Base-by-base conservation (phyloP, 495 filamentous ascomycete species). In the Hamigera avellanea region DNA sequence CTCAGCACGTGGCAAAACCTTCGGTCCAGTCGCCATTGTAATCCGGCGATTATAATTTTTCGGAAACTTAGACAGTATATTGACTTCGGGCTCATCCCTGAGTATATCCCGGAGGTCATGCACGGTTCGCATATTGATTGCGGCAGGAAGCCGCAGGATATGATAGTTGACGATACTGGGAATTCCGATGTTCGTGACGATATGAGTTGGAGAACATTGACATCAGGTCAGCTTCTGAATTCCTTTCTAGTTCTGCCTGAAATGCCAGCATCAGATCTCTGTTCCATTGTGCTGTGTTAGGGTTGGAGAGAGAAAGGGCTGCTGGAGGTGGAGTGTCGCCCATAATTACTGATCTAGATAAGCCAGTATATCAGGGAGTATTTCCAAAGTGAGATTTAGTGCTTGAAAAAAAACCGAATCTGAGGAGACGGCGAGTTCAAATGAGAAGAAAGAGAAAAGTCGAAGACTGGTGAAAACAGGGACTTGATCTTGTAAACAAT, bases 281-380 rank as follows among this genome's bases (percentile, higher is more conserved):
- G 38, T 50, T 50, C 43, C 46, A 46, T 35, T 43, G 43, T 33
- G 26, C 39, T 14, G 46, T 40, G 10, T 41, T 25, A 12, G 19
- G 1, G 21, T 37, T 43, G 18, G 23, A 26, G 7, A 26, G 12
- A 12, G 25, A 26, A 26, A 26, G 7, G 12, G 12, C 25, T 26
- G 25, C n/a, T n/a, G n/a, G n/a, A n/a, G n/a, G n/a, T n/a, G n/a
- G n/a, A n/a, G n/a, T n/a, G n/a, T n/a, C n/a, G n/a, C n/a, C n/a
- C n/a, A n/a, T n/a, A n/a, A n/a, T n/a, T n/a, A n/a, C n/a, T n/a
- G n/a, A n/a, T n/a, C n/a, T n/a, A n/a, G n/a, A n/a, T n/a, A n/a
- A n/a, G n/a, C n/a, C n/a, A n/a, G n/a, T n/a, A n/a, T n/a, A n/a
- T n/a, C n/a, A n/a, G n/a, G n/a, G n/a, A n/a, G n/a, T n/a, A n/a